A percentile compares a stretch with the other conserved stretches of the same genome.
These are phyloP conservation scores for Arctium minus DNA, from an alignment of 129 eudicot genomes.

Conservation along the genomic window DNA sequence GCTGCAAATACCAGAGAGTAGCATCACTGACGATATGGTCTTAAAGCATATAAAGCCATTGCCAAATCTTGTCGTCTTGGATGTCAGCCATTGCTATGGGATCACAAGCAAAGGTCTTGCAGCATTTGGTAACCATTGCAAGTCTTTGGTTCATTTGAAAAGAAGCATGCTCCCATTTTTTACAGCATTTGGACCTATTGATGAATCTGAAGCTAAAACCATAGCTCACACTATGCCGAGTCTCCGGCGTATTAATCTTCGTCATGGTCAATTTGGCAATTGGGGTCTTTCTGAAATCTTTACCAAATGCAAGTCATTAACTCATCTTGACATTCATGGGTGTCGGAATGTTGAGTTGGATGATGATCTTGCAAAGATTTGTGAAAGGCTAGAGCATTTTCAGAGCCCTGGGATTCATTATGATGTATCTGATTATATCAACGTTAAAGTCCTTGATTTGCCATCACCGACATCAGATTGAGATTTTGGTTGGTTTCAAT, in stretches of 20 bases:
- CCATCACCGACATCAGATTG: too few species aligned
- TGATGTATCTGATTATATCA: too few species aligned
- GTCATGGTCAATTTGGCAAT: slow-evolving; percentile 35
- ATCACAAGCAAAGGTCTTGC: slow-evolving; percentile 39
- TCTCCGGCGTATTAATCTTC: slow-evolving; percentile 19
- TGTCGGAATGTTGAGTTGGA: slow-evolving; percentile 24
- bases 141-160: slow-evolving; percentile 29
- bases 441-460: too few species aligned
- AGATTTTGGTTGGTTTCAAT: too few species aligned
- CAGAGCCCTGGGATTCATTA: neutral
- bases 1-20: slow-evolving; percentile 30
- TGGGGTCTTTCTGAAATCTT: slow-evolving; percentile 30
- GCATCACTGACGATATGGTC: slow-evolving; percentile 40
- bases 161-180: slow-evolving; percentile 54
- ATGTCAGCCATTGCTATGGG: slow-evolving; percentile 29
- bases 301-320: slow-evolving; percentile 24
- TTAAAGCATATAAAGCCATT: slow-evolving; percentile 30
- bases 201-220: slow-evolving; percentile 34
- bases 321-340: slow-evolving; percentile 31
- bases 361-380: slow-evolving; percentile 17
- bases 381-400: too few species aligned
- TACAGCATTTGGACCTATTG: too few species aligned
- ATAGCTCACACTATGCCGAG: slow-evolving; percentile 30
- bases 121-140: slow-evolving; percentile 40
- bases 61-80: slow-evolving; percentile 26